Percentiles rank a stretch among this genome's conserved stretches.
Evolutionary conservation across 2,329 filamentous ascomycete species (phyloP).

Genomic region (Nakataea oryzae): DNA sequence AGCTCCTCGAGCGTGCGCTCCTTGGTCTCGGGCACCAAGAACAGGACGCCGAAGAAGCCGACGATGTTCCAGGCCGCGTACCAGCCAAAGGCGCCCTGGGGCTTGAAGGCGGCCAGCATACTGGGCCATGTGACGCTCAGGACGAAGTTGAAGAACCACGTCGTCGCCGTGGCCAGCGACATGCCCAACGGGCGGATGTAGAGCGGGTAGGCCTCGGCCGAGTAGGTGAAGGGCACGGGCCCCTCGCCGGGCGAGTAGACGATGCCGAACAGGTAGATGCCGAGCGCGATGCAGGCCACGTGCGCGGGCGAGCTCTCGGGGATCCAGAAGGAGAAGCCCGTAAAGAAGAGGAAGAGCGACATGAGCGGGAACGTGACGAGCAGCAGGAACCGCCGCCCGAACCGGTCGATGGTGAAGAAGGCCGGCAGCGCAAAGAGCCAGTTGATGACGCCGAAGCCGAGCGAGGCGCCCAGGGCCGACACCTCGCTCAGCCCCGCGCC

Average conservation of each 20-base stretch:
- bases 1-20: conserved; percentile 27
- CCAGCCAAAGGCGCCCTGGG: conserved; percentile 36
- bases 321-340: conserved; percentile 36
- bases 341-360: conserved; percentile 37
- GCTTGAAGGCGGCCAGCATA: conserved; percentile 29
- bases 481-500: conserved; percentile 40
- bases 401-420: conserved; percentile 58
- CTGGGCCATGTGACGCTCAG: conserved; percentile 35
- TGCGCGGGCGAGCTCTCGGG: conserved; percentile 23
- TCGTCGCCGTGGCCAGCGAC: conserved; percentile 44
- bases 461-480: conserved; percentile 45
- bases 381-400: conserved; percentile 53
- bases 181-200: conserved; percentile 53
- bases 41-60: conserved; percentile 29
- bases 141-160: conserved; percentile 34
- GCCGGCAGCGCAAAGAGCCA: conserved; percentile 54
- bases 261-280: conserved; percentile 37
- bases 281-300: conserved; percentile 33
- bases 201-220: conserved; percentile 55
- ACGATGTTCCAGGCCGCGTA: conserved; percentile 38
- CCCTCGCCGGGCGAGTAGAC: conserved; percentile 52
- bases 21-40: conserved; percentile 29
- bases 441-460: conserved; percentile 56
- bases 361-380: conserved; percentile 56
- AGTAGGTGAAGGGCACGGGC: conserved; percentile 55